Base-by-base conservation (phyloP, 352 stramenopile species). In the Pythium aristosporum region DNA sequence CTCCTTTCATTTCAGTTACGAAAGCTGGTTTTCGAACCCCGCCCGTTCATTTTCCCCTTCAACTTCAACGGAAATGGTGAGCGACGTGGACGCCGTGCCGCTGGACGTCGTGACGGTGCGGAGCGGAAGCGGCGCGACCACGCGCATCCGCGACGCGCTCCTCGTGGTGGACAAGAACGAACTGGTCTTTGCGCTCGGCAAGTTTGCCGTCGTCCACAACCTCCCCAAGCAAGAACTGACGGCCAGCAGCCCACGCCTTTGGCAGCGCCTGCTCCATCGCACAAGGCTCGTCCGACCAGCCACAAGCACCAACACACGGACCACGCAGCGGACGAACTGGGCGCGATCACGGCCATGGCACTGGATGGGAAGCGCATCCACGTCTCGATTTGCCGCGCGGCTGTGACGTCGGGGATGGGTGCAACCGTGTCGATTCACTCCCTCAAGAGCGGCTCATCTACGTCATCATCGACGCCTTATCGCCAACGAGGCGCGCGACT, bases 161-260 rank as follows among this genome's bases (percentile, higher is more conserved):
- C 61, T 86, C 23, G 83, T 77, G 47, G 41, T 89, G 18, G 76
- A 82, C 66, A 78, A 75, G 6, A 64, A 89, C 5, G 82, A 91
- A 60, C 58, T 93, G 25, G 61, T 92, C 25, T 61, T 89, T 39
- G 77, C 65, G 28, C 71, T 90, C 39, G 85, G 81, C 49, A 90
- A 90, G 61, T 80, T 79, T 51, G 77, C 79, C 12, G 80, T 82
- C 53, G 63, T 92, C 18, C 85, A 93, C 54, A 86, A 93, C 63
- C 66, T 79, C 5, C 79, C 83, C 42, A 76, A 61, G 0, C 81
- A 91, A 37, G 80, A 91, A 46, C 58, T 89, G 39, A 69, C 46
- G 23, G 54, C 13, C 78, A 76, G 47, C 63, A 57, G n/a, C 44
- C 46, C 13, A 30, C 9, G 3, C 32, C 48, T 2, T 8, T 20